A percentile compares a stretch with the other conserved stretches of the same genome.
Evolutionary conservation across 495 filamentous ascomycete species (phyloP).

Genomic region (Penicillium tannophilum): DNA sequence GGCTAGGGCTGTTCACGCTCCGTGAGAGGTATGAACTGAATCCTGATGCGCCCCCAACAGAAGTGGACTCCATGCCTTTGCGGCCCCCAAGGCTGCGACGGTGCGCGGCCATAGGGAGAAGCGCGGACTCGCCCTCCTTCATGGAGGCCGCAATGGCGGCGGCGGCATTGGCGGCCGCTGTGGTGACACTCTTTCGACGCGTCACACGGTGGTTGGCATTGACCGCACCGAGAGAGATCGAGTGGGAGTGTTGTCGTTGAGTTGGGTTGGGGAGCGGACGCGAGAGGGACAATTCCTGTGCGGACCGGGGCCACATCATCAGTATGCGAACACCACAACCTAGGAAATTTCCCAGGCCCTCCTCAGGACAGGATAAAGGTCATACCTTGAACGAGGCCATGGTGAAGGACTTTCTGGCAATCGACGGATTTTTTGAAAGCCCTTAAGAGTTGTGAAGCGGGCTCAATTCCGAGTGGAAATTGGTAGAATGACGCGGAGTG

Average conservation of each 20-base stretch:
- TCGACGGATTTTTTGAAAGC: slow-evolving; percentile 36
- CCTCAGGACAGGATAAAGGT: neutral
- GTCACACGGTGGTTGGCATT: slow-evolving; percentile 83
- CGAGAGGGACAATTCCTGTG: slow-evolving; percentile 50
- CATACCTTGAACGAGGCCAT: slow-evolving; percentile 54
- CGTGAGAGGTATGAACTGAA: slow-evolving; percentile 47
- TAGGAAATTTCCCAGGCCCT: neutral
- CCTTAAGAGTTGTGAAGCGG: slow-evolving; percentile 24
- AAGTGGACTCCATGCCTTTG: slow-evolving; percentile 50
- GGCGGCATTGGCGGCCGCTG: slow-evolving; percentile 71
- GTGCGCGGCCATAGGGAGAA: slow-evolving; percentile 40
- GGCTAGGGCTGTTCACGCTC: slow-evolving; percentile 56
- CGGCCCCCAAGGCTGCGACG: slow-evolving; percentile 50
- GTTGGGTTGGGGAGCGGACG: slow-evolving; percentile 50
- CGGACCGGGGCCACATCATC: slow-evolving; percentile 21
- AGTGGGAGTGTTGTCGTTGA: slow-evolving; percentile 80
- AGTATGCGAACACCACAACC: slow-evolving; percentile 13
- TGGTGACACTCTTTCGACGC: slow-evolving; percentile 90
- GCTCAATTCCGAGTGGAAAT: slow-evolving; percentile 32
- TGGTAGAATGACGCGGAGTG: slow-evolving; percentile 26
- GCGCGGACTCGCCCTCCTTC: slow-evolving; percentile 58
- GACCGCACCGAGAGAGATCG: slow-evolving; percentile 74
- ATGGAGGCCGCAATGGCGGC: slow-evolving; percentile 76
- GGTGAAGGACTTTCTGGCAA: slow-evolving; percentile 36
- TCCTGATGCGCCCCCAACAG: slow-evolving; percentile 39